phyloP scores from a whole-genome alignment of 331 rosid species.

The Pyrus hybrid region DNA sequence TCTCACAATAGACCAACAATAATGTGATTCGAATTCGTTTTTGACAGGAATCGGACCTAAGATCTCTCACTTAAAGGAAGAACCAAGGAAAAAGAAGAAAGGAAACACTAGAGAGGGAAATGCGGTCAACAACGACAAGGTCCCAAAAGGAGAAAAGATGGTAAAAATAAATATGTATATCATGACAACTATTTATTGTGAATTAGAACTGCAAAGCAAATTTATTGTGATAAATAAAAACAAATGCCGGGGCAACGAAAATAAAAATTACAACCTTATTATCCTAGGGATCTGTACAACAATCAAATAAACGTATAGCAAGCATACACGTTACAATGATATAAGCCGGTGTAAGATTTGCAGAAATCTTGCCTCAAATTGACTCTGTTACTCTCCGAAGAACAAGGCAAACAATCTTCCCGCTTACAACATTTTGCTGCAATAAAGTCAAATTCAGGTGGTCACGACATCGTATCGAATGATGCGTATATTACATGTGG shows the following conservation, averaged over 20 bases:
- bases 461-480: no score
- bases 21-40: fast-evolving
- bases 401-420: neutral
- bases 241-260: neutral
- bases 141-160: neutral
- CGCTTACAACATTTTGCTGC: neutral
- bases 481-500: no score
- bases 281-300: slow-evolving; percentile 15
- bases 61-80: no score
- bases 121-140: neutral
- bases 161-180: no score
- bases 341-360: neutral
- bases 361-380: neutral
- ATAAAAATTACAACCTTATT: slow-evolving; percentile 2
- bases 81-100: neutral
- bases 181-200: neutral
- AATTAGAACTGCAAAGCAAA: neutral
- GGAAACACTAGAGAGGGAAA: neutral
- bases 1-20: neutral
- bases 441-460: neutral
- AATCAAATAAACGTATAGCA: slow-evolving; percentile 28
- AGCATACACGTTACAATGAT: neutral
- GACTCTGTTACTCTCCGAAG: neutral
- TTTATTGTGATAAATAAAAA: neutral
- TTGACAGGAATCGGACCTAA: no score